Conservation (phyloP, 139 green algal genomes). For the Tetradesmus lagerheimii region DNA sequence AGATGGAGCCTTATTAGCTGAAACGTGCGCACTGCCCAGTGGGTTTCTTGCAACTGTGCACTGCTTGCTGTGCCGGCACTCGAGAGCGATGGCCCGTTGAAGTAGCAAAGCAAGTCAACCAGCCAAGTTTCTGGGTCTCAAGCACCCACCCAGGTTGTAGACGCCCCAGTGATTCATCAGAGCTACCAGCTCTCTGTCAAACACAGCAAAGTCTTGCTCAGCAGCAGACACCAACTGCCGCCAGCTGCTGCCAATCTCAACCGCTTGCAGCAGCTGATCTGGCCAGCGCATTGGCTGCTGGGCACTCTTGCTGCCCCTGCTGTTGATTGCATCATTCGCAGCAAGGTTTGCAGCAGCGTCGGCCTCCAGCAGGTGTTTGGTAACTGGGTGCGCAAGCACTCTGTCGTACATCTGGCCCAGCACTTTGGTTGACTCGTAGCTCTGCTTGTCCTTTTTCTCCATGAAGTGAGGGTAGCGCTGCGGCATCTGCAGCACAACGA, state of each 20-base stretch:
- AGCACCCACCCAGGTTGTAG: conserved; percentile 33
- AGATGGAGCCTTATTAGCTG: too few species aligned
- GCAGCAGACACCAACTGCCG: not conserved
- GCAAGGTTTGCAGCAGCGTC: conserved; percentile 12
- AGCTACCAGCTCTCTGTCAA: conserved; percentile 24
- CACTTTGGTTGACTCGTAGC: conserved; percentile 9
- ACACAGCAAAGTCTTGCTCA: not conserved
- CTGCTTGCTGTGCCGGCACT: too few species aligned
- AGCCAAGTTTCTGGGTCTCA: too few species aligned
- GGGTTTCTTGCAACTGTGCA: too few species aligned
- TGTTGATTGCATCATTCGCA: not conserved
- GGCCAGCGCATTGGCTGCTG: not conserved
- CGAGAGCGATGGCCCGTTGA: too few species aligned
- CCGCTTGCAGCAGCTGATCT: conserved; percentile 9
- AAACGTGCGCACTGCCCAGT: too few species aligned
- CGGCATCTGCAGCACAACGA: not conserved
- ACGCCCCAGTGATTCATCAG: conserved; percentile 43
- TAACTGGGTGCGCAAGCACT: conserved; percentile 34
- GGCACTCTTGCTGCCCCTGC: not conserved
- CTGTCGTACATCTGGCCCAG: conserved; percentile 41
- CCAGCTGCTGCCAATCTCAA: not conserved
- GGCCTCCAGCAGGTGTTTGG: not conserved
- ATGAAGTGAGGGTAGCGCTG: conserved; percentile 27
- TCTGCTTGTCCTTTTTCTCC: not conserved
- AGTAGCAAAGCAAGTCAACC: too few species aligned